phyloP scores from a whole-genome alignment of 2,329 filamentous ascomycete genomes.

The Lachnellula arida region DNA sequence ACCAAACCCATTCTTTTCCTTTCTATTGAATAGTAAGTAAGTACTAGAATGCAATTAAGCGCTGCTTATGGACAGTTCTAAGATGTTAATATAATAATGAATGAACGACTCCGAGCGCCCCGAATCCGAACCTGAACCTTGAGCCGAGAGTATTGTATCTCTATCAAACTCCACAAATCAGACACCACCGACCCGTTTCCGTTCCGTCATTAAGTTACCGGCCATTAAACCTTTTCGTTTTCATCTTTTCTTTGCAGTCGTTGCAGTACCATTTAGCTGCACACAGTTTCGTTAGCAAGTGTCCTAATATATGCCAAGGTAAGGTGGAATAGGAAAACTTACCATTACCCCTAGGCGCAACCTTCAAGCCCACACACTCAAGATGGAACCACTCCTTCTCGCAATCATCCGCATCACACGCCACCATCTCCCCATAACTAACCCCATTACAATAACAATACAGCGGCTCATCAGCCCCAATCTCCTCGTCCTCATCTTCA shows the following conservation, averaged over 20 bases:
- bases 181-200: not conserved
- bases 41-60: no score
- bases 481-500: conserved; percentile 54
- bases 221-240: conserved; percentile 25
- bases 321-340: conserved; percentile 11
- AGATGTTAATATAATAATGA: no score
- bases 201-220: conserved; percentile 12
- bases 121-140: no score
- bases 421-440: conserved; percentile 82
- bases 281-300: not conserved
- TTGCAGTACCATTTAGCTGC: conserved; percentile 33
- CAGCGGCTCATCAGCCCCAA: conserved; percentile 64
- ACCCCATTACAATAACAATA: conserved; percentile 79
- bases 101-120: no score
- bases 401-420: conserved; percentile 70
- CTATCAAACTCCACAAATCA: not conserved
- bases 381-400: conserved; percentile 80
- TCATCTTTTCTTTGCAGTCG: conserved; percentile 29
- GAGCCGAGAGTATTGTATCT: not conserved
- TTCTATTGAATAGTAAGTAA: no score
- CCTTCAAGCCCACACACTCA: conserved; percentile 73
- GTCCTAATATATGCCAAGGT: not conserved
- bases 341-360: conserved; percentile 61
- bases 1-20: no score
- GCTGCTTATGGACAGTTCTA: no score